phyloP scores from a whole-genome alignment of 768 basidiomycete species.

The Lactarius hatsudake region DNA sequence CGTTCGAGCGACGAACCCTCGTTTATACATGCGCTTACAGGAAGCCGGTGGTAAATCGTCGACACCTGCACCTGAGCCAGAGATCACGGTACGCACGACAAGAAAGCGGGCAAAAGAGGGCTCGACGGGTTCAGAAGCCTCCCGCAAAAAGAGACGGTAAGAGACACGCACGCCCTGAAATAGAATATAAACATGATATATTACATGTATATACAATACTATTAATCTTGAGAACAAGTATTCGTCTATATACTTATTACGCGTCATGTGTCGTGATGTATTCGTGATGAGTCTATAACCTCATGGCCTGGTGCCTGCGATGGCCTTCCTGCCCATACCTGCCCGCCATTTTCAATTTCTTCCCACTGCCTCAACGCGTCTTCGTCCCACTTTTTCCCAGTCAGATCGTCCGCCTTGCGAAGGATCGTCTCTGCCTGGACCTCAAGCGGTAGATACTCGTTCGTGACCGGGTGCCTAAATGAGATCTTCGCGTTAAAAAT shows the following conservation, averaged over 20 bases:
- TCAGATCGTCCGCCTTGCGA: constrained; percentile 37
- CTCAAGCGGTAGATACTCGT: constrained; percentile 50
- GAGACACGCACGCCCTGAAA: neutral
- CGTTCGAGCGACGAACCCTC: neutral
- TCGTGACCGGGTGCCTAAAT: constrained; percentile 48
- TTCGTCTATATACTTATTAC: neutral
- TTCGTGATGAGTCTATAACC: neutral
- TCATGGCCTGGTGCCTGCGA: neutral
- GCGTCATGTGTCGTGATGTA: neutral
- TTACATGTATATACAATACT: constrained; percentile 11
- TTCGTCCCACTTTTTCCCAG: constrained; percentile 49
- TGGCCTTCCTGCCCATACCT: constrained; percentile 37
- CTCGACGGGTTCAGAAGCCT: neutral
- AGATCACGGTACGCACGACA: constrained; percentile 18
- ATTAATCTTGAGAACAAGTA: neutral
- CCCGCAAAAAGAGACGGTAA: constrained; percentile 17
- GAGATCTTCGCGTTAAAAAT: constrained; percentile 6
- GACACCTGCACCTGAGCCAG: constrained; percentile 28
- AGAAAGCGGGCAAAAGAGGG: constrained; percentile 28
- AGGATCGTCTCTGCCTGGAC: constrained; percentile 41
- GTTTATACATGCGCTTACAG: neutral
- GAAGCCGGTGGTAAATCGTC: constrained; percentile 29
- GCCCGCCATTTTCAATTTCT: constrained; percentile 40
- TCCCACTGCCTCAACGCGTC: constrained; percentile 48
- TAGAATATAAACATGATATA: constrained; percentile 1